phyloP scores from a whole-genome alignment of 2,329 filamentous ascomycete genomes.

The Penicillium sclerotiorum region DNA sequence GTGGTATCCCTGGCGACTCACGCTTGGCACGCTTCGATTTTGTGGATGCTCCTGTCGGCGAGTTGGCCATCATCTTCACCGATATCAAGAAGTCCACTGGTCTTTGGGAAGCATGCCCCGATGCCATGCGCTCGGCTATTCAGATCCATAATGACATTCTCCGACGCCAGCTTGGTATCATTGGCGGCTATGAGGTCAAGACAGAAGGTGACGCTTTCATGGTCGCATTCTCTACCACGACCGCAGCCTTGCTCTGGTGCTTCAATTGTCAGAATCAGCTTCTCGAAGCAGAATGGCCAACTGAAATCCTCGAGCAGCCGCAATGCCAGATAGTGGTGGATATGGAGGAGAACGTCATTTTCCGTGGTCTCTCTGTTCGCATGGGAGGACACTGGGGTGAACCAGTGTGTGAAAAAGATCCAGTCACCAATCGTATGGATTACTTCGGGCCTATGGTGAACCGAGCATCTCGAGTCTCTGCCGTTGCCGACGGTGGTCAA shows the following conservation, averaged over 20 bases:
- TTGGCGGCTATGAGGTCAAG: constrained; percentile 98
- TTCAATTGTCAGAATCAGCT: constrained; percentile 90
- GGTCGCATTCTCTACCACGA: constrained; percentile 97
- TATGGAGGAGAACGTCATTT: constrained; percentile 84
- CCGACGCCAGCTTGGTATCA: constrained; percentile 86
- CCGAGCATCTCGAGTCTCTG: constrained; percentile 89
- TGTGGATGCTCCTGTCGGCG: constrained; percentile 86
- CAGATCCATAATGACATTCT: constrained; percentile 97
- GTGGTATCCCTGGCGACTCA: constrained; percentile 72
- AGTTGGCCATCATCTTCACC: constrained; percentile 93
- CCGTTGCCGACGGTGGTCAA: constrained; percentile 92
- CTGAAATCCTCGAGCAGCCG: constrained; percentile 84
- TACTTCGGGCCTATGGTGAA: constrained; percentile 99
- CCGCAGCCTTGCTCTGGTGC: constrained; percentile 91
- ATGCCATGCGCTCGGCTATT: constrained; percentile 94
- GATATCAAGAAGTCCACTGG: constrained; percentile 99
- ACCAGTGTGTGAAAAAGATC: constrained; percentile 92
- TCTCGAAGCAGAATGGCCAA: constrained; percentile 88
- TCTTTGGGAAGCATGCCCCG: constrained; percentile 92
- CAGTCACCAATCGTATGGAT: constrained; percentile 96
- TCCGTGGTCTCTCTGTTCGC: constrained; percentile 88
- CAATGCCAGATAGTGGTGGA: constrained; percentile 82
- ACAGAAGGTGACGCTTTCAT: constrained; percentile 99
- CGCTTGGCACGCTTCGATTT: constrained; percentile 86
- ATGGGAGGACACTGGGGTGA: constrained; percentile 98